A percentile compares a stretch with the other conserved stretches of the same genome.
Evolutionary conservation across 441 rosid species (phyloP).

Genomic region (Populus hybrid): DNA sequence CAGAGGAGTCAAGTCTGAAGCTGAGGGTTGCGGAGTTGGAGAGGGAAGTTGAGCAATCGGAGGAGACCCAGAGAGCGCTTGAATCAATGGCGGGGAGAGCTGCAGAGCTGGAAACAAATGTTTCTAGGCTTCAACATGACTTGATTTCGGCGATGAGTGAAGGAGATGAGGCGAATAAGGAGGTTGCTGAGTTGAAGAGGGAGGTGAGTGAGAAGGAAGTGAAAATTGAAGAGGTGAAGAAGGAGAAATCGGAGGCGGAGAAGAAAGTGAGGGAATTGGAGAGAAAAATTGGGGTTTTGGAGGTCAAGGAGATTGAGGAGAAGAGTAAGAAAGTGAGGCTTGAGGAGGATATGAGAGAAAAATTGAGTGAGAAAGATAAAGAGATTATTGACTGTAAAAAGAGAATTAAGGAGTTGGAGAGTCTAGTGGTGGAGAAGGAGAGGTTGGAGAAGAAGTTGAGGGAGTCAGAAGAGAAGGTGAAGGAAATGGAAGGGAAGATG

Average conservation of each 20-base stretch:
- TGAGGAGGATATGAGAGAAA: constrained; percentile 61
- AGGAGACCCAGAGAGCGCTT: constrained; percentile 41
- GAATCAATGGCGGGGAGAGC: constrained; percentile 54
- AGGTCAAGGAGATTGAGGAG: constrained; percentile 57
- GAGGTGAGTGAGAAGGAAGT: constrained; percentile 42
- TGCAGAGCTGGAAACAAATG: constrained; percentile 59
- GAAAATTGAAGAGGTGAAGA: constrained; percentile 45
- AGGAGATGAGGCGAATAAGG: constrained; percentile 41
- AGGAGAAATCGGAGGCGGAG: constrained; percentile 47
- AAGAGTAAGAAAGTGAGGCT: constrained; percentile 51
- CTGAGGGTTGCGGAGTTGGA: constrained; percentile 38
- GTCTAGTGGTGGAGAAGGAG: constrained; percentile 32
- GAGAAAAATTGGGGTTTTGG: constrained; percentile 52
- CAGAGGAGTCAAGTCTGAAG: constrained; percentile 34
- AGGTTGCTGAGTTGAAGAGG: constrained; percentile 42
- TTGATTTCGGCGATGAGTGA: constrained; percentile 42
- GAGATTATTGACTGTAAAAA: constrained; percentile 36
- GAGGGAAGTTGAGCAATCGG: constrained; percentile 44
- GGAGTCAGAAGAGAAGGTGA: constrained; percentile 34
- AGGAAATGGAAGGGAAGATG: constrained; percentile 37
- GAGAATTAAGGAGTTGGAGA: constrained; percentile 42
- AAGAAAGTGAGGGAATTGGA: constrained; percentile 65
- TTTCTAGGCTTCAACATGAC: constrained; percentile 63
- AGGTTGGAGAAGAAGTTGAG: constrained; percentile 23
- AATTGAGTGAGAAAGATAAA: constrained; percentile 44